Conservation (phyloP, 352 stramenopile species). For the Pythium apleroticum region DNA sequence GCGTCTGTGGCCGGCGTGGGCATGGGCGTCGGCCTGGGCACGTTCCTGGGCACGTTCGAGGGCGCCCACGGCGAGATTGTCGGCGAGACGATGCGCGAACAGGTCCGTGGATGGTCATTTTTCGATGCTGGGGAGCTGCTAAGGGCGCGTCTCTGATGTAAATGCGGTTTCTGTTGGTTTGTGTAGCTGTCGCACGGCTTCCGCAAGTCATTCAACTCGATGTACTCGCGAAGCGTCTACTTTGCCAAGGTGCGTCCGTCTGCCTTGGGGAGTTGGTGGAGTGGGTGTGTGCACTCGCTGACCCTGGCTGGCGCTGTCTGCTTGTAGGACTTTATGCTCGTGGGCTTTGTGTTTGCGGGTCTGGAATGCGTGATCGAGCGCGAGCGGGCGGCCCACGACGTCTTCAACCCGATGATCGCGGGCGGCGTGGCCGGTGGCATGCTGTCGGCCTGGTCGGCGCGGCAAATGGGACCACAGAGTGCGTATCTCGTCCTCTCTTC, state of each 20-base stretch:
- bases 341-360: constrained; percentile 78
- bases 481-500: constrained; percentile 24
- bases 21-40: constrained; percentile 83
- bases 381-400: constrained; percentile 74
- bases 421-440: constrained; percentile 64
- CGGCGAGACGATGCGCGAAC: constrained; percentile 82
- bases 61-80: constrained; percentile 84
- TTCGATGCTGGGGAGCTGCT: background rate
- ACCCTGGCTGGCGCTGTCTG: background rate
- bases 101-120: constrained; percentile 35
- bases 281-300: background rate
- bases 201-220: constrained; percentile 74
- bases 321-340: constrained; percentile 76
- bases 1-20: constrained; percentile 60
- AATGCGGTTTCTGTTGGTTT: background rate
- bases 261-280: background rate
- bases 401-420: constrained; percentile 75
- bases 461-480: constrained; percentile 65
- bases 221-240: constrained; percentile 83
- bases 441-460: constrained; percentile 66
- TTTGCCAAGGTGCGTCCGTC: constrained; percentile 63
- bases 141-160: background rate
- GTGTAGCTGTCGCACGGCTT: constrained; percentile 82
- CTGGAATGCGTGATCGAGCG: constrained; percentile 86
- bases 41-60: constrained; percentile 87